Conservation (phyloP, 2,329 filamentous ascomycete genomes). For the Knufia petricola region DNA sequence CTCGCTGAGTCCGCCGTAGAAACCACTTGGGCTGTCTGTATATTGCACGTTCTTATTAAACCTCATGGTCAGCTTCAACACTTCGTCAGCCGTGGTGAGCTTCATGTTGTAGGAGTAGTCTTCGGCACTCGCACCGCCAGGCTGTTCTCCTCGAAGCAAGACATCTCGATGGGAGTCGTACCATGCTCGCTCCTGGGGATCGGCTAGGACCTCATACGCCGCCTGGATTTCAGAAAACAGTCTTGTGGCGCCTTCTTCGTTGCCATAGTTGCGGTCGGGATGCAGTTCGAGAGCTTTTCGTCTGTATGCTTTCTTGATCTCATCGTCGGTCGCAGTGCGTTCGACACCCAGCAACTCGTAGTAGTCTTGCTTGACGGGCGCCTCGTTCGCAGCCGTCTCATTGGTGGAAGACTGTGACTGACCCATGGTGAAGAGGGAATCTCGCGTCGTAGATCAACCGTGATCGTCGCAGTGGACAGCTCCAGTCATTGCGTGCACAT, state of each 20-base stretch:
- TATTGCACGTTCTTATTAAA: constrained; percentile 74
- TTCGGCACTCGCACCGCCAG: constrained; percentile 34
- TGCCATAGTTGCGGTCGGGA: constrained; percentile 83
- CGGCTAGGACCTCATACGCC: constrained; percentile 91
- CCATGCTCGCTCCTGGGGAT: constrained; percentile 92
- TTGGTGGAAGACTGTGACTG: constrained; percentile 34
- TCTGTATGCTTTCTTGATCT: constrained; percentile 93
- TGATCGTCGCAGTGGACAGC: constrained; percentile 6
- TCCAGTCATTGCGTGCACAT: constrained; percentile 6
- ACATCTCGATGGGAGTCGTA: constrained; percentile 89
- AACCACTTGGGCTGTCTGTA: constrained; percentile 68
- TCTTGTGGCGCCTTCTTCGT: constrained; percentile 71
- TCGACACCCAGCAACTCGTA: constrained; percentile 76
- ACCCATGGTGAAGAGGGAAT: constrained; percentile 27
- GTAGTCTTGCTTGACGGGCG: constrained; percentile 31
- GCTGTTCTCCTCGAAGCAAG: constrained; percentile 59
- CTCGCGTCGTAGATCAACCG: constrained; percentile 3
- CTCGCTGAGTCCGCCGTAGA: constrained; percentile 69
- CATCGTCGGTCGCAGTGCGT: constrained; percentile 65
- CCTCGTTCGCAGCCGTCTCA: constrained; percentile 17
- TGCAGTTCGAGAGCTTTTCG: constrained; percentile 86
- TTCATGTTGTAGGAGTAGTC: constrained; percentile 59
- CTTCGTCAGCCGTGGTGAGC: constrained; percentile 70
- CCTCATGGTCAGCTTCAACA: constrained; percentile 65
- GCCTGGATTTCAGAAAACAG: constrained; percentile 87